Percentiles rank a stretch among this genome's conserved stretches.
Evolutionary conservation across 164 flowering plant genomes (phyloP).

Genomic region (Vitis labrusca): DNA sequence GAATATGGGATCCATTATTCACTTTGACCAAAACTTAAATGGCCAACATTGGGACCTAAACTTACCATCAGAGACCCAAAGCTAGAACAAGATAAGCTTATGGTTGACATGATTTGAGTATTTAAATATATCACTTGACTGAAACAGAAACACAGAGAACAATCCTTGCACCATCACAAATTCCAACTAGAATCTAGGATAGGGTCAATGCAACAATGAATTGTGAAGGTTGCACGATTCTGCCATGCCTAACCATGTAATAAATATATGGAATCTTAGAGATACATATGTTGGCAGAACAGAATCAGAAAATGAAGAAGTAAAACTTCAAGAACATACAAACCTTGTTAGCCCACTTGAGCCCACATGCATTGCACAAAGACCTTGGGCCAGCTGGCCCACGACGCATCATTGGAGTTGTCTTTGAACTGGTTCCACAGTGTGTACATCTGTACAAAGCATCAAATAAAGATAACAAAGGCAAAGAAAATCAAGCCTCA

Average conservation of each 20-base stretch:
- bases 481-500: background rate
- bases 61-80: too few species aligned
- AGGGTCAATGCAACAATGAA: background rate
- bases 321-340: slow-evolving; percentile 3
- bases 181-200: too few species aligned
- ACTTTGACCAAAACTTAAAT: too few species aligned
- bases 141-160: too few species aligned
- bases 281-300: background rate
- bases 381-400: slow-evolving; percentile 75
- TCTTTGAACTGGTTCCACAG: slow-evolving; percentile 63
- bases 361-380: slow-evolving; percentile 84
- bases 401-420: slow-evolving; percentile 81
- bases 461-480: slow-evolving; percentile 1
- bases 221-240: too few species aligned
- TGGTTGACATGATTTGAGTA: too few species aligned
- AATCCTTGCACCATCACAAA: too few species aligned
- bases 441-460: slow-evolving; percentile 49
- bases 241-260: background rate
- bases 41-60: too few species aligned
- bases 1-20: too few species aligned
- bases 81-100: too few species aligned
- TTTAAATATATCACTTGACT: too few species aligned
- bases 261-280: background rate
- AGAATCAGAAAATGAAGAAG: background rate
- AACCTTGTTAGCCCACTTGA: slow-evolving; percentile 80